Evolutionary conservation across 1,284 basidiomycete genomes (phyloP).

Genomic region (Cerioporus squamosus): DNA sequence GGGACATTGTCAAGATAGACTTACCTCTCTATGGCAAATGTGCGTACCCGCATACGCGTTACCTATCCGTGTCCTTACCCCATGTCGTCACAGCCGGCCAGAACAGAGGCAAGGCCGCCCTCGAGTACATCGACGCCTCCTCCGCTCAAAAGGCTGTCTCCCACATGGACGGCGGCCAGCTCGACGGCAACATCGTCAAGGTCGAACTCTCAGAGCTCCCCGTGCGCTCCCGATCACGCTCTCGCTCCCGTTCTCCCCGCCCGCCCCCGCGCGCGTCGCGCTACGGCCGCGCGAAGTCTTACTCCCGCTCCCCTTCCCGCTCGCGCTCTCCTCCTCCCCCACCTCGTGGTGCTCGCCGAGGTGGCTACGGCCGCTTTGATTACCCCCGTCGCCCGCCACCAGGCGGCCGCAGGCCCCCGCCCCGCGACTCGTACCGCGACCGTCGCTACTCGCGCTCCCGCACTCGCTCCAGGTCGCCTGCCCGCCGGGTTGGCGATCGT

Average conservation of each 20-base stretch:
- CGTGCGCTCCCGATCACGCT: conserved; percentile 56
- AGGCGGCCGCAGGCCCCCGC: conserved; percentile 40
- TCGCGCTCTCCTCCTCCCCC: conserved; percentile 48
- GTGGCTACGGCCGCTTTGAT: conserved; percentile 35
- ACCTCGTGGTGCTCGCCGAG: conserved; percentile 41
- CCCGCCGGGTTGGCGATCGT: conserved; percentile 43
- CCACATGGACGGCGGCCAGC: conserved; percentile 92
- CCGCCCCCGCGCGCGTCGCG: conserved; percentile 44
- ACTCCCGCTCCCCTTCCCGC: conserved; percentile 49
- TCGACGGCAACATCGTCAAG: conserved; percentile 84
- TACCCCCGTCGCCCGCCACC: conserved; percentile 39
- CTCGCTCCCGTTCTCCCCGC: conserved; percentile 62
- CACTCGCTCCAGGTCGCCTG: conserved; percentile 52
- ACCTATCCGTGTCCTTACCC: conserved; percentile 4
- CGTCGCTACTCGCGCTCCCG: conserved; percentile 57
- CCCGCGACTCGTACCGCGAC: conserved; percentile 47
- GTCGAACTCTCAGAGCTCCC: conserved; percentile 82
- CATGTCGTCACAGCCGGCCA: conserved; percentile 74
- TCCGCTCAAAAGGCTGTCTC: conserved; percentile 82
- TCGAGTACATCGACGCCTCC: conserved; percentile 72
- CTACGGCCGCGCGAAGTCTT: conserved; percentile 50
- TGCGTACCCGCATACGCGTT: conserved; percentile 44
- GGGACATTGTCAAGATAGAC: conserved; percentile 84
- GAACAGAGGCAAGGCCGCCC: conserved; percentile 89
- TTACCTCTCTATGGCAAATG: conserved; percentile 87